These are phyloP conservation scores for Sporisorium scitamineum DNA, from an alignment of 1,284 basidiomycete species.

Conservation along the genomic window DNA sequence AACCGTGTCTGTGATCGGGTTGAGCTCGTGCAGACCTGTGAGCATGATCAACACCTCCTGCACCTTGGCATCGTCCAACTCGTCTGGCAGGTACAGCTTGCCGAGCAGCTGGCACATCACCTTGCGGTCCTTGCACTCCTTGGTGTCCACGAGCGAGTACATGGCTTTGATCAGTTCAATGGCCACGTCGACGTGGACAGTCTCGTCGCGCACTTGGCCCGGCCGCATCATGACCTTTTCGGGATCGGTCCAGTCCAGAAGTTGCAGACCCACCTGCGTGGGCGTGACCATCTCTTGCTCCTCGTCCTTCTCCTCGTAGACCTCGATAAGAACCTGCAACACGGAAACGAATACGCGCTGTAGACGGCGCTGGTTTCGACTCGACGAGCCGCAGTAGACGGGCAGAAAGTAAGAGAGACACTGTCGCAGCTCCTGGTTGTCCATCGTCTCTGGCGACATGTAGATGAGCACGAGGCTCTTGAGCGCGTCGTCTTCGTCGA, in stretches of 20 bases:
- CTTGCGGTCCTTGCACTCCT: conserved; percentile 76
- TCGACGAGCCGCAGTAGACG: conserved; percentile 87
- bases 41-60: conserved; percentile 46
- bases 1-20: conserved; percentile 73
- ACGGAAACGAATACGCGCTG: conserved; percentile 83
- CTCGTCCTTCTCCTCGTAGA: conserved; percentile 80
- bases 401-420: conserved; percentile 97
- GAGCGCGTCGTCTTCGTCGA: conserved; percentile 72
- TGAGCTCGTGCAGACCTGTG: conserved; percentile 46
- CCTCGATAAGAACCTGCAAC: conserved; percentile 78
- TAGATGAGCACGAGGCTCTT: conserved; percentile 84
- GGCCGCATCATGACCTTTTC: conserved; percentile 79
- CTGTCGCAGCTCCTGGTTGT: conserved; percentile 88
- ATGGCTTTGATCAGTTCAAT: conserved; percentile 78
- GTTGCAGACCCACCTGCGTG: conserved; percentile 82
- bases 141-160: conserved; percentile 72
- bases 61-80: conserved; percentile 73
- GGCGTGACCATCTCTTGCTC: conserved; percentile 84
- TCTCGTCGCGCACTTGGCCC: conserved; percentile 70
- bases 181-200: conserved; percentile 83
- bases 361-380: conserved; percentile 82
- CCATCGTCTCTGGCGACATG: conserved; percentile 85
- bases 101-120: conserved; percentile 81
- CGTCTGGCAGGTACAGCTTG: conserved; percentile 80
- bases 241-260: conserved; percentile 94